phyloP scores from a whole-genome alignment of 2,329 filamentous ascomycete genomes.

The Ophiocordyceps sinensis region DNA sequence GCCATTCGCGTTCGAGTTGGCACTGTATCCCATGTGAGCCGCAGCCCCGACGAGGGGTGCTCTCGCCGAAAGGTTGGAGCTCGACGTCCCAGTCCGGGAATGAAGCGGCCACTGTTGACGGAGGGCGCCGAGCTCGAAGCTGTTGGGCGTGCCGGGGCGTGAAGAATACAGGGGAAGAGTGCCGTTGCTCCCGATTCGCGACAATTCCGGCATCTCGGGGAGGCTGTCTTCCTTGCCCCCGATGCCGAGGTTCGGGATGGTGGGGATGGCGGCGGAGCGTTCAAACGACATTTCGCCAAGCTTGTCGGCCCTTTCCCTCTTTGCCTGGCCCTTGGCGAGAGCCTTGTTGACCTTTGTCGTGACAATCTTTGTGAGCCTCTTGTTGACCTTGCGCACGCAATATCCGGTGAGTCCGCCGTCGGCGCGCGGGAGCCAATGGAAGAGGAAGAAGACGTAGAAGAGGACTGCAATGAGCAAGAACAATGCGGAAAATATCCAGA shows the following conservation, averaged over 20 bases:
- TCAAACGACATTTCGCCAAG: constrained; percentile 36
- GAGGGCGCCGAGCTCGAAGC: constrained; percentile 36
- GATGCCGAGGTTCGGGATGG: constrained; percentile 26
- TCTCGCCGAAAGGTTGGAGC: constrained; percentile 48
- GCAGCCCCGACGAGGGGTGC: constrained; percentile 47
- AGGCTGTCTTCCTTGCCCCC: constrained; percentile 29
- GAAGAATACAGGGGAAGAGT: constrained; percentile 51
- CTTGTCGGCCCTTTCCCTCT: constrained; percentile 38
- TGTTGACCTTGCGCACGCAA: constrained; percentile 85
- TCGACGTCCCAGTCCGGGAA: constrained; percentile 36
- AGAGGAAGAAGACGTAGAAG: constrained; percentile 80
- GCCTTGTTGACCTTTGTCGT: constrained; percentile 79
- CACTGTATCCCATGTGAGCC: constrained; percentile 42
- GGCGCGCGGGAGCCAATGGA: constrained; percentile 72
- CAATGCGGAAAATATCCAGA: constrained; percentile 75
- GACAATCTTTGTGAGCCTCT: constrained; percentile 70
- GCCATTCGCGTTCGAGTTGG: constrained; percentile 21
- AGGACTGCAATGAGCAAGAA: constrained; percentile 59
- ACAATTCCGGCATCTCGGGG: constrained; percentile 42
- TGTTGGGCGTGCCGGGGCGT: constrained; percentile 38
- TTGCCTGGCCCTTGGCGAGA: constrained; percentile 60
- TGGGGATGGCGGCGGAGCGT: constrained; percentile 55
- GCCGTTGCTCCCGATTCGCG: constrained; percentile 43
- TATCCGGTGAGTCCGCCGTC: constrained; percentile 75
- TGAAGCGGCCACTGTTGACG: constrained; percentile 35